Evolutionary conservation across 768 basidiomycete genomes (phyloP).

Genomic region (Suillus variegatus): DNA sequence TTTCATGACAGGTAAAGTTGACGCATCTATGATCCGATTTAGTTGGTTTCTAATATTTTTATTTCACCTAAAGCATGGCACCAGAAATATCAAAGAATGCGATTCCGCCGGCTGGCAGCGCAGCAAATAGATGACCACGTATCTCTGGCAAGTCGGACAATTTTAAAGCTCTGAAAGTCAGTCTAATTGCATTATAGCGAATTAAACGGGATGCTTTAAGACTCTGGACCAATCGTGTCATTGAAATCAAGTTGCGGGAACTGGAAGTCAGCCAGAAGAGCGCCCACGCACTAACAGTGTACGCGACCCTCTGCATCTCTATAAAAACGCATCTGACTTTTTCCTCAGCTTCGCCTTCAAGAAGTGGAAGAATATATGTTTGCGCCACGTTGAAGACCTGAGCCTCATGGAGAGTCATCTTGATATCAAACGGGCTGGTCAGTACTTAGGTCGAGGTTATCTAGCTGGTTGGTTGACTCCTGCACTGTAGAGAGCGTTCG

Average conservation of each 20-base stretch:
- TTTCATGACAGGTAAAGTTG: slow-evolving; percentile 33
- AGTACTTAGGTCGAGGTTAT: slow-evolving; percentile 12
- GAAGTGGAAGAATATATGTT: slow-evolving; percentile 67
- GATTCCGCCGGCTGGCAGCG: slow-evolving; percentile 47
- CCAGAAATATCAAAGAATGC: slow-evolving; percentile 36
- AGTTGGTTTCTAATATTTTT: slow-evolving; percentile 9
- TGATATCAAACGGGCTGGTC: slow-evolving; percentile 79
- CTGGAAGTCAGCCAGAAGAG: slow-evolving; percentile 57
- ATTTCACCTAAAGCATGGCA: slow-evolving; percentile 46
- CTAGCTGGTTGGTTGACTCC: slow-evolving; percentile 3
- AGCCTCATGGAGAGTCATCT: slow-evolving; percentile 85
- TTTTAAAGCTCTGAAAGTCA: not conserved
- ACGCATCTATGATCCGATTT: slow-evolving; percentile 8
- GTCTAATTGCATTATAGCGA: slow-evolving; percentile 42
- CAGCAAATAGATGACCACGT: slow-evolving; percentile 40
- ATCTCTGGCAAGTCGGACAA: slow-evolving; percentile 36
- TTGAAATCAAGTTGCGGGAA: slow-evolving; percentile 73
- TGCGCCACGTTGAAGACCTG: slow-evolving; percentile 67
- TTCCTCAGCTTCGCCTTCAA: slow-evolving; percentile 52
- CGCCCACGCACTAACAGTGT: slow-evolving; percentile 41
- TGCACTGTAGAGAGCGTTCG: slow-evolving; percentile 58
- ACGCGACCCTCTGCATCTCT: slow-evolving; percentile 10
- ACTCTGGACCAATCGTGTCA: slow-evolving; percentile 72
- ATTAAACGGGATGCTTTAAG: slow-evolving; percentile 47
- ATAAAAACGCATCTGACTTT: slow-evolving; percentile 12